These are phyloP conservation scores for Lactarius akahatsu DNA, from an alignment of 768 basidiomycete species.

Conservation along the genomic window DNA sequence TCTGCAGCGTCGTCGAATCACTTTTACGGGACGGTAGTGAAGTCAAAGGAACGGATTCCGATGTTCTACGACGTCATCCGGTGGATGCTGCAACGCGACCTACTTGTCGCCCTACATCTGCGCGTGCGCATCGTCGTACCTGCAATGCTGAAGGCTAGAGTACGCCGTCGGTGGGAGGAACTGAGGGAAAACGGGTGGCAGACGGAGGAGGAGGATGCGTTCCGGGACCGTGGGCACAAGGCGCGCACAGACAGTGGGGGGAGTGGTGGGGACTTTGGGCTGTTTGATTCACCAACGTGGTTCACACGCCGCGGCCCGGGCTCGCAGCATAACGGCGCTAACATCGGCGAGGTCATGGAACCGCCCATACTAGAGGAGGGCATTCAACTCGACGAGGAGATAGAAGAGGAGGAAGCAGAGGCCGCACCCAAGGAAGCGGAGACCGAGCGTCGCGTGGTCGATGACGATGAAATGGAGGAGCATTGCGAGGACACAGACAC, in stretches of 20 bases:
- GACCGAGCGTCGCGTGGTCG: conserved; percentile 36
- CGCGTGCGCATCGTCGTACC: conserved; percentile 83
- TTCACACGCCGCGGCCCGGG: conserved; percentile 45
- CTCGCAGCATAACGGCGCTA: conserved; percentile 33
- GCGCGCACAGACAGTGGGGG: conserved; percentile 13
- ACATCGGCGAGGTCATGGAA: conserved; percentile 38
- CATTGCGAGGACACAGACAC: conserved; percentile 50
- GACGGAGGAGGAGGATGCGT: conserved; percentile 30
- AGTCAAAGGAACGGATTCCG: conserved; percentile 61
- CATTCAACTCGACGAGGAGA: conserved; percentile 34
- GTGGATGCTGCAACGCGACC: conserved; percentile 88
- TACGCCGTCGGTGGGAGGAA: conserved; percentile 42
- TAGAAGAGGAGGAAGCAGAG: conserved; percentile 34
- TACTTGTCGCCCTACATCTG: conserved; percentile 82
- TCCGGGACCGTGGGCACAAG: conserved; percentile 15
- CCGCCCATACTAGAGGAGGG: conserved; percentile 36
- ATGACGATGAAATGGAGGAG: conserved; percentile 41
- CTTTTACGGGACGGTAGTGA: conserved; percentile 79
- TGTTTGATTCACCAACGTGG: conserved; percentile 37
- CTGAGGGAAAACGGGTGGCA: conserved; percentile 41
- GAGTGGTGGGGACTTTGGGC: conserved; percentile 15
- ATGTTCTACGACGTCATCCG: conserved; percentile 79
- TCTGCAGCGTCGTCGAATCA: conserved; percentile 71
- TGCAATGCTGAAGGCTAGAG: conserved; percentile 67
- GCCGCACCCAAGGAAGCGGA: conserved; percentile 35